Base-by-base conservation (phyloP, 306 rosid genomes). In the Boehmeria nivea region DNA sequence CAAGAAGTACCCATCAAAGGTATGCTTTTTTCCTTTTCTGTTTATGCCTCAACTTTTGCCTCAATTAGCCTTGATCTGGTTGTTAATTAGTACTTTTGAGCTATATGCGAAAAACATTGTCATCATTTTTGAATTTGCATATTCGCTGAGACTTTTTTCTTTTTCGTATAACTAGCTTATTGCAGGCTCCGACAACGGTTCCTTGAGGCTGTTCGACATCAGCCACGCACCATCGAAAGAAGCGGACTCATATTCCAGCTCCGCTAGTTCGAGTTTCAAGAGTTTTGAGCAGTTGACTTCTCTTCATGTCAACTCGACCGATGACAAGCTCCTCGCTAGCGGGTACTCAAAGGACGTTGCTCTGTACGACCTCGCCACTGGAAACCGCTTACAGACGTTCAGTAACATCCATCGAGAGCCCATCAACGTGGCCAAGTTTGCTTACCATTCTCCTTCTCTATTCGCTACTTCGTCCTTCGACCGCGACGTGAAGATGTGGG, bases 121-220 rank as follows among this genome's bases (percentile, higher is more conserved):
- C n/a, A n/a, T n/a, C n/a, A n/a, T n/a, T n/a, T n/a, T n/a, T n/a
- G n/a, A n/a, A n/a, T n/a, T n/a, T n/a, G n/a, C n/a, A n/a, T n/a
- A n/a, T n/a, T n/a, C n/a, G n/a, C n/a, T n/a, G n/a, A n/a, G 36
- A 31, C 9, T 31, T 31, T 31, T 31, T 31, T 31, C 9, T 31
- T 10, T 31, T 31, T n/a, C 68, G 59, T 25, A 5, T 53, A 79
- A 54, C 45, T 83, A 87, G 95, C 89, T 87, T 69, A 78, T 87
- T 76, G 95, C 95, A 51, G 95, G 95, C 72, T 87, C 95, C 1
- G 95, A 87, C 66, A 87, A 83, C 72, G 93, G 95, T 64, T 78
- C 89, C 33, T 47, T 87, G 70, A 87, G 81, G 69, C 72, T 87
- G 65, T 87, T 78, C 50, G 89, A 83, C 58, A 69, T 81, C 69